phyloP scores from a whole-genome alignment of 495 filamentous ascomycete genomes.

The Xylaria venustula region DNA sequence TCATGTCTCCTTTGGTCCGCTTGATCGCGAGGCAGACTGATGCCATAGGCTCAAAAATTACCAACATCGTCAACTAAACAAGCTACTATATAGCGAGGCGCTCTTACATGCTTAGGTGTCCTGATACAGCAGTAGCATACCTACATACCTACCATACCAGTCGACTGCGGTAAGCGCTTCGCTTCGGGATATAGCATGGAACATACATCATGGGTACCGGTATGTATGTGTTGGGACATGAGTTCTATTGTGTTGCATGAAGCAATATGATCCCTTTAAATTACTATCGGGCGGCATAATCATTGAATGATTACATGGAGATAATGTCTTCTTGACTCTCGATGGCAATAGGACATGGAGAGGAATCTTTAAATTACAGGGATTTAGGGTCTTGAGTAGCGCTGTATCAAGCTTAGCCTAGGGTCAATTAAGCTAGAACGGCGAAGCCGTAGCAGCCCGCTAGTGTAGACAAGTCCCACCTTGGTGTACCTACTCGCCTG shows the following conservation, averaged over 20 bases:
- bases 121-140: no score
- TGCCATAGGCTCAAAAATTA: not conserved
- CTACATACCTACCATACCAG: no score
- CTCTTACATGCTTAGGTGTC: no score
- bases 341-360: no score
- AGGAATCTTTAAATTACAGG: constrained; percentile 5
- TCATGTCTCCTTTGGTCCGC: not conserved
- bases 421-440: not conserved
- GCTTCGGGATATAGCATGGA: no score
- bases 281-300: not conserved
- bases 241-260: no score
- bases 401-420: not conserved
- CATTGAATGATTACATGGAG: not conserved
- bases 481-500: no score
- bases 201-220: no score
- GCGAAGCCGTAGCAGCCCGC: not conserved
- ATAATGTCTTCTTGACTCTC: not conserved
- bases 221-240: no score
- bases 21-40: not conserved
- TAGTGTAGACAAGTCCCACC: no score
- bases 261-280: not conserved
- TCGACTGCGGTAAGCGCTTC: no score
- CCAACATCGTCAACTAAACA: not conserved
- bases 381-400: not conserved
- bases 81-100: no score